Base-by-base conservation (phyloP, 2,329 filamentous ascomycete genomes). In the Gaeumannomyces sp. region DNA sequence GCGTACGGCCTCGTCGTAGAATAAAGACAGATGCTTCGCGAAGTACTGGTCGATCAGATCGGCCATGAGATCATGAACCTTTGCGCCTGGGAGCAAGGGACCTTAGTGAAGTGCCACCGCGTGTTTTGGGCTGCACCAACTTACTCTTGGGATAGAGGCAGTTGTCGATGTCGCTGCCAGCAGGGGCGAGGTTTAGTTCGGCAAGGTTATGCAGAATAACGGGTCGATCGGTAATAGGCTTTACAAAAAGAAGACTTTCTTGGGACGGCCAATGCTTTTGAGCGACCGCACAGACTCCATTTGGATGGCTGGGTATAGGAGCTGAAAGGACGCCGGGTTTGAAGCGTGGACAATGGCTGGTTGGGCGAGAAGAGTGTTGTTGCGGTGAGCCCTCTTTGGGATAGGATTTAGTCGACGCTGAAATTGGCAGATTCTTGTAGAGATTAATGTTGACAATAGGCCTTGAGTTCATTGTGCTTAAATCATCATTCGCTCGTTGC, bases 81-180 rank as follows among this genome's bases (percentile, higher is more conserved):
- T 90, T 69, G 87, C 87, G 74, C 85, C 90, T 89, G 67, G 13
- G 2, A 45, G 4, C n/a, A 62, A 33, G 28, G n/a, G 14, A 29
- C 2, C 45, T 19, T 27, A 33, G 28, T 8, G 11, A 13, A 22
- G n/a, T 53, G 1, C 50, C 53, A 14, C 45, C 27, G 16, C 25
- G 11, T 7, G 8, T 27, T 27, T 19, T 29, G 57, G 13, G 16
- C 38, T 45, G 14, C 14, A 19, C 7, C 16, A 57, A 45, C 50
- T 57, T 73, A 93, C 91, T 93, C 77, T 89, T 93, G 0, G 93
- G 88, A 73, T 97, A 98, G 65, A 98, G 85, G 78, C 96, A 99
- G 74, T 99, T 99, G 82, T 99, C 95, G 73, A 99, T 98, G 75
- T 99, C 95, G 74, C 97, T 98, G 76, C 86, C 88, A 75, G 88